Conservation (phyloP, 306 rosid genomes). For the Cicer yamashitae region DNA sequence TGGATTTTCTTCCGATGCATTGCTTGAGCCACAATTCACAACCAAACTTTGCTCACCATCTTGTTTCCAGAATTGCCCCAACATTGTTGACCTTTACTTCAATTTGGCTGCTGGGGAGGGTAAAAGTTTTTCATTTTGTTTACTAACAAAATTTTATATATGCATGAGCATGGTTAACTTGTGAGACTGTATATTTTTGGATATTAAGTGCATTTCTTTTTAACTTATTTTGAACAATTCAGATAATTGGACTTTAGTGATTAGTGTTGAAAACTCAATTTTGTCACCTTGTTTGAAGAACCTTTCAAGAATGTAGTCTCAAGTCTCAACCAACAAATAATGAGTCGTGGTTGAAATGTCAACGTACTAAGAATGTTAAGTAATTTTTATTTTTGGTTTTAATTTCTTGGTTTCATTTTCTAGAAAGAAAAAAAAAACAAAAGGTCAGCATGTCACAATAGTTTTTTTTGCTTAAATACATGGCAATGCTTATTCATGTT, state of each 20-base stretch:
- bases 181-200: too few relatives aligned
- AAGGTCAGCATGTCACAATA: too few relatives aligned
- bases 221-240: neutral
- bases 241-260: neutral
- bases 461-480: constrained; percentile 7
- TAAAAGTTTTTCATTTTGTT: constrained; percentile 31
- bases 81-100: constrained; percentile 76
- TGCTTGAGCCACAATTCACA: constrained; percentile 78
- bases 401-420: neutral
- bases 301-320: neutral
- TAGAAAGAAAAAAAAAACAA: neutral
- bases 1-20: constrained; percentile 81
- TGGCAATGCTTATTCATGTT: constrained; percentile 29
- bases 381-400: neutral
- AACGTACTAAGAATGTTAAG: neutral
- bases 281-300: constrained; percentile 22
- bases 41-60: constrained; percentile 70
- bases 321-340: constrained; percentile 8
- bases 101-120: constrained; percentile 85
- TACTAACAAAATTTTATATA: neutral
- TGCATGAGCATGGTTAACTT: too few relatives aligned
- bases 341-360: neutral
- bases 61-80: constrained; percentile 76
- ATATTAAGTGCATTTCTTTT: neutral
- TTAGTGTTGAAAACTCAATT: neutral